These are phyloP conservation scores for Aspergillus cejpii DNA, from an alignment of 2,329 filamentous ascomycete species.

Conservation along the genomic window DNA sequence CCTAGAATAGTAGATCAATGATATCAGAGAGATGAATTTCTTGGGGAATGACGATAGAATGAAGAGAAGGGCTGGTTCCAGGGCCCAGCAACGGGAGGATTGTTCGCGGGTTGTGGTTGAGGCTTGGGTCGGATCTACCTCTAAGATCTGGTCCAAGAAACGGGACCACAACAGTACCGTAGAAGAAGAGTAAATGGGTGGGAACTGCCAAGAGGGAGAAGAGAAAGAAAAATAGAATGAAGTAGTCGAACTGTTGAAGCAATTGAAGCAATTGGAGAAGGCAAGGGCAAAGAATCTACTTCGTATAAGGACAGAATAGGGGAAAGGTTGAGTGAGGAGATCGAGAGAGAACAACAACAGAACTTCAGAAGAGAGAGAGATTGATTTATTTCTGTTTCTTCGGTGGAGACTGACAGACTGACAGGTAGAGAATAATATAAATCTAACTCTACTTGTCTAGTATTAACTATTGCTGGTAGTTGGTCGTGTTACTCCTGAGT, in stretches of 20 bases:
- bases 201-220: neutral
- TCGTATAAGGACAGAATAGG: neutral
- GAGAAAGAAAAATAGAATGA: neutral
- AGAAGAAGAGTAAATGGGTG: neutral
- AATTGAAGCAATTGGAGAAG: conserved; percentile 5
- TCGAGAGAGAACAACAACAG: conserved; percentile 1
- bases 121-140: conserved; percentile 20
- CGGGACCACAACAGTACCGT: conserved; percentile 11
- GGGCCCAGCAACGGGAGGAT: conserved; percentile 10
- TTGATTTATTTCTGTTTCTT: neutral
- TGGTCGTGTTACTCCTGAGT: too few species aligned
- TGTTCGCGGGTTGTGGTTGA: conserved; percentile 18
- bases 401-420: neutral
- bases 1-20: neutral
- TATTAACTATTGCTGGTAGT: too few species aligned
- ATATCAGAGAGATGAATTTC: neutral
- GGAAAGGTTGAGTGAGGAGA: neutral
- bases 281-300: too few species aligned
- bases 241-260: too few species aligned
- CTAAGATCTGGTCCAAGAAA: conserved; percentile 27
- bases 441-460: too few species aligned
- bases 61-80: neutral
- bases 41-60: neutral
- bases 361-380: neutral
- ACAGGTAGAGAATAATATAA: too few species aligned